Evolutionary conservation across 148 eudicot genomes (phyloP).

Genomic region (Rhododendron molle): DNA sequence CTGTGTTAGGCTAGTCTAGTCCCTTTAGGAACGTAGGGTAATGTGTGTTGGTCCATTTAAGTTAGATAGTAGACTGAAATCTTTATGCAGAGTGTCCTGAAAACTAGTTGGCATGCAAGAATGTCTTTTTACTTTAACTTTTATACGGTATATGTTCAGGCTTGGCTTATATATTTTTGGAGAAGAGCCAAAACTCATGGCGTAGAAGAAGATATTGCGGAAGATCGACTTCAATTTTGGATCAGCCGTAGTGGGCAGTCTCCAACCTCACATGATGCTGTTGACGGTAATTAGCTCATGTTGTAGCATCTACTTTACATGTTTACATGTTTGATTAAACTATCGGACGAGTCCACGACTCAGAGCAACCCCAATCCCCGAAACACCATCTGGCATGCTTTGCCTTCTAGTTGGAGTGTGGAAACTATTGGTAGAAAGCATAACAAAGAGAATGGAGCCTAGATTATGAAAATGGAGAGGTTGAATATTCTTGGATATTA

Average conservation of each 20-base stretch:
- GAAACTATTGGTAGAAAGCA: not conserved
- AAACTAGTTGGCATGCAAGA: not conserved
- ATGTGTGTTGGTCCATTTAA: not conserved
- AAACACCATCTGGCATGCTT: not conserved
- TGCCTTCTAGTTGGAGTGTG: not conserved
- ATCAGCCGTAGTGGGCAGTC: slow-evolving; percentile 23
- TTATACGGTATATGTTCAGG: slow-evolving; percentile 9
- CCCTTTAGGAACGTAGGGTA: not conserved
- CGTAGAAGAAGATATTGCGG: slow-evolving; percentile 29
- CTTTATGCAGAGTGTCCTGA: not conserved
- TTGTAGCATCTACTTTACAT: not conserved
- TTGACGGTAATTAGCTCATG: slow-evolving; percentile 19
- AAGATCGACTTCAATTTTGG: slow-evolving; percentile 26
- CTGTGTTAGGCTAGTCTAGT: not conserved
- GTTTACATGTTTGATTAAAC: not conserved
- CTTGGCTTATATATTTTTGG: slow-evolving; percentile 28
- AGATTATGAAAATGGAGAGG: not conserved
- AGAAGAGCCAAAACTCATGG: slow-evolving; percentile 23
- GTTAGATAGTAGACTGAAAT: not conserved
- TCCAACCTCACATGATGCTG: slow-evolving; percentile 26
- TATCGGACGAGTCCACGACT: not conserved
- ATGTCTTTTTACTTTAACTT: not conserved
- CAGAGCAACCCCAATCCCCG: not conserved
- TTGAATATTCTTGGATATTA: not conserved
- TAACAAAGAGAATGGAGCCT: not conserved